A percentile compares a stretch with the other conserved stretches of the same genome.
phyloP scores from a whole-genome alignment of 495 filamentous ascomycete genomes.

The Penicillium nucicola region DNA sequence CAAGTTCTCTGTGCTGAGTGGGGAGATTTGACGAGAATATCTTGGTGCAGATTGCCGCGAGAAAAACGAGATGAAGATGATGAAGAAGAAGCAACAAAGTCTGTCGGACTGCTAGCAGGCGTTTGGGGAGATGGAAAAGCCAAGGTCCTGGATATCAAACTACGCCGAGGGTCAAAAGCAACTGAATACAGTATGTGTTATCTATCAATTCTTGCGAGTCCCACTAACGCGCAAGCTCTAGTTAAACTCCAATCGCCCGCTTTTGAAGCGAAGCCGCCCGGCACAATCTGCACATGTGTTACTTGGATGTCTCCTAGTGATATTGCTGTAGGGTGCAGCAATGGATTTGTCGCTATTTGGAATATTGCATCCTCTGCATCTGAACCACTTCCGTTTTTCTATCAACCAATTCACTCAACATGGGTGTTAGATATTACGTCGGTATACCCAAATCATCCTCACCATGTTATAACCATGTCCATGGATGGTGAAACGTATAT shows the following conservation, averaged over 20 bases:
- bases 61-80: constrained; percentile 32
- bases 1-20: constrained; percentile 61
- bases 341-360: constrained; percentile 59
- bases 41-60: constrained; percentile 59
- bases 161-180: constrained; percentile 27
- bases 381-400: constrained; percentile 49
- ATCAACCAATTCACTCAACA: constrained; percentile 54
- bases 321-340: constrained; percentile 60
- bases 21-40: constrained; percentile 56
- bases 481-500: constrained; percentile 60
- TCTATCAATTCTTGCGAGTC: neutral
- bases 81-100: constrained; percentile 24
- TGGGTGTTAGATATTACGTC: constrained; percentile 57
- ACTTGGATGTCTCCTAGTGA: constrained; percentile 60
- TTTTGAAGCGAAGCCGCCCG: constrained; percentile 49
- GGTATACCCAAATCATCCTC: constrained; percentile 58
- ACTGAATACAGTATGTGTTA: constrained; percentile 37
- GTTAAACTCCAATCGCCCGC: constrained; percentile 49
- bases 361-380: constrained; percentile 39
- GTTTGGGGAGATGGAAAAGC: constrained; percentile 62
- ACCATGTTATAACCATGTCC: constrained; percentile 50
- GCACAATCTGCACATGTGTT: constrained; percentile 56
- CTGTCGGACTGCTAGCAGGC: constrained; percentile 58
- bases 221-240: constrained; percentile 12
- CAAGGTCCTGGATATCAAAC: constrained; percentile 54